These are phyloP conservation scores for Pseudogymnoascus sp. DNA, from an alignment of 2,329 filamentous ascomycete genomes.

Conservation along the genomic window DNA sequence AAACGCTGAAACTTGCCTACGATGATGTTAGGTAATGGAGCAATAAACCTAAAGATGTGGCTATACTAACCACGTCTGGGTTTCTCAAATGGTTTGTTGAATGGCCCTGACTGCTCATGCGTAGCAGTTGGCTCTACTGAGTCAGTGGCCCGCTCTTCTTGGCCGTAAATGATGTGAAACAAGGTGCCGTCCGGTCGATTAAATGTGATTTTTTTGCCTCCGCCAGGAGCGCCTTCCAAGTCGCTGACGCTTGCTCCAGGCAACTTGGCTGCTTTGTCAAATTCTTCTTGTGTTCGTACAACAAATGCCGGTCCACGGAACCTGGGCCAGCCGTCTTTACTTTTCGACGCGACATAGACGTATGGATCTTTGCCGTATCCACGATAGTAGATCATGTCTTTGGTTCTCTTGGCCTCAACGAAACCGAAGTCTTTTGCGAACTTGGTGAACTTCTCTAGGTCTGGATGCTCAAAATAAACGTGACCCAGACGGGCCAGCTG, in stretches of 20 bases:
- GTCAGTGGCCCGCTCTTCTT: conserved; percentile 7
- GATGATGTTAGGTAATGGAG: too few species aligned
- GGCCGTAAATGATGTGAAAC: conserved; percentile 16
- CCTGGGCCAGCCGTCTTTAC: background rate
- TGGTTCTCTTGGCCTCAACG: conserved; percentile 18
- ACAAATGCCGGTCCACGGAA: conserved; percentile 14
- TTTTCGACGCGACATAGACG: conserved; percentile 12
- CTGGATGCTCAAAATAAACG: conserved; percentile 27
- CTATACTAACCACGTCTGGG: too few species aligned
- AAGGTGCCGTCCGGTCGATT: conserved; percentile 26
- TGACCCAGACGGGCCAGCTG: conserved; percentile 25
- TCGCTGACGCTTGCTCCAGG: too few species aligned
- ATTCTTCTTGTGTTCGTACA: conserved; percentile 11
- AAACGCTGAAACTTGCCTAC: conserved; percentile 30
- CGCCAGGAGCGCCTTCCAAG: background rate
- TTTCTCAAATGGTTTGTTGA: too few species aligned
- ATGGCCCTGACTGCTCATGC: too few species aligned
- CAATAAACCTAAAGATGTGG: too few species aligned
- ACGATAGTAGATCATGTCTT: conserved; percentile 12
- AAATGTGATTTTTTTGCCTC: background rate
- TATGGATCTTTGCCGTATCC: conserved; percentile 15
- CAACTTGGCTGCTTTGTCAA: conserved; percentile 11
- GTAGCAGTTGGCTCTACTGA: too few species aligned
- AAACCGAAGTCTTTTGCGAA: conserved; percentile 31
- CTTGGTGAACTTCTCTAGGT: conserved; percentile 21